Percentiles rank a stretch among this genome's conserved stretches.
These are phyloP conservation scores for Euphorbia peplus DNA, from an alignment of 345 rosid species.

Conservation along the genomic window DNA sequence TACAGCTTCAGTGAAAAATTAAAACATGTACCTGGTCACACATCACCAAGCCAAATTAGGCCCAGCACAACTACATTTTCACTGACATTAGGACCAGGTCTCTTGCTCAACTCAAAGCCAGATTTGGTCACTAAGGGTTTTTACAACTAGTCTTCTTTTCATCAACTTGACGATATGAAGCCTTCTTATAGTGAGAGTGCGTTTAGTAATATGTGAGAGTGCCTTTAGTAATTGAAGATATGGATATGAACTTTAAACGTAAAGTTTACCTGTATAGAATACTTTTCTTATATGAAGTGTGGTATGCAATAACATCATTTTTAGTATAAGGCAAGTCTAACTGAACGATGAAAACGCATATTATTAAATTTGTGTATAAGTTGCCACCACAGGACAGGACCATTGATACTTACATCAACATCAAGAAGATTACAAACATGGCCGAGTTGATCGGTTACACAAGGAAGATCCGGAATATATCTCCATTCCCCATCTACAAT, in stretches of 20 bases:
- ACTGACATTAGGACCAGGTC: not conserved
- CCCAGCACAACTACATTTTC: not conserved
- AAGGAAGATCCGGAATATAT: slow-evolving; percentile 78
- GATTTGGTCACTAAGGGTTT: not conserved
- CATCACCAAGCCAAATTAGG: not conserved
- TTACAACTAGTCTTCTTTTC: no score
- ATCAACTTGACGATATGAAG: no score
- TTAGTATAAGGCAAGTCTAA: not conserved
- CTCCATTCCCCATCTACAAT: slow-evolving; percentile 84
- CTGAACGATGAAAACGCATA: not conserved
- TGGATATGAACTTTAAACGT: not conserved
- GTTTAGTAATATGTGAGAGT: no score
- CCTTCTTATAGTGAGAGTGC: not conserved
- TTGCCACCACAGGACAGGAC: not conserved
- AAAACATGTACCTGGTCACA: not conserved
- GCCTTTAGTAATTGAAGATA: not conserved
- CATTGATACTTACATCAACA: slow-evolving; percentile 58
- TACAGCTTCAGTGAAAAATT: not conserved
- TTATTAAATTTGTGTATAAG: not conserved
- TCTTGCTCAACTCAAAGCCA: not conserved
- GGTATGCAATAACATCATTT: not conserved
- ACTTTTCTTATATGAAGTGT: not conserved
- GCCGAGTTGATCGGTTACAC: slow-evolving; percentile 62
- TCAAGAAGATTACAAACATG: slow-evolving; percentile 72
- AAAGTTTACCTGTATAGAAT: not conserved